Evolutionary conservation across 2,329 filamentous ascomycete genomes (phyloP), one percentile per base, ranked within the genome.

Genomic region (Pseudogymnoascus sp.): DNA sequence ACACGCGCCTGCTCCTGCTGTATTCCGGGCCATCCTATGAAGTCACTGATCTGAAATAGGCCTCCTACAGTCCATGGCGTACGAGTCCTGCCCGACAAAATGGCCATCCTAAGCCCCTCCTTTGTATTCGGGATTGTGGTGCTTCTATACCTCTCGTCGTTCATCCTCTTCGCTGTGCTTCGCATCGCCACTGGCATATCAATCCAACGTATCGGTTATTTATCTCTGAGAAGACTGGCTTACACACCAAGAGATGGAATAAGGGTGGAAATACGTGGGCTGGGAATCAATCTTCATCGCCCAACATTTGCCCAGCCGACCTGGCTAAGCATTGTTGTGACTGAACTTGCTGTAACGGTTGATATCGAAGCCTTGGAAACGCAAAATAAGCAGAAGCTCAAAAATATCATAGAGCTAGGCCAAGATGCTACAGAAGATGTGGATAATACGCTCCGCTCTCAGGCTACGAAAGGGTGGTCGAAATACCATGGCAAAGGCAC

Each of bases 221-320:
- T 96, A 69, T 96, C 95, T 37, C 81, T 99, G 68, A 88, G 93
- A 67, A 89, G 93, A 69, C 88, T 99, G 66, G 89, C 92, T 64
- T 97, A 96, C 75, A 91, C 90, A 13, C 91, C 91, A 29, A 87
- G 84, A 75, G 91, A 96, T 83, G 95, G 95, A 69, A 80, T 96
- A 71, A 89, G 89, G 71, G 86, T 99, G 75, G 91, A 96, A 75
- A 87, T 99, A 63, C 87, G 95, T 61, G 91, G 93, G 61, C 81
- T 99, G 61, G 92, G 95, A 50, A 81, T 99, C 70, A 89, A 90
- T 64, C 77, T 97, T 67, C 95, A 99, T 76, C 87, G 93, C 4
- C 95, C 95, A 11, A 97, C 95, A 5, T 97, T 99, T 76, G 91
- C 93, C 56, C 92, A 97, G 74, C 95, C 95, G 50, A 97, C 96